Percentiles rank a stretch among this genome's conserved stretches.
Evolutionary conservation across 169 alveolate species (phyloP).

Genomic region (Toxoplasma gondii): DNA sequence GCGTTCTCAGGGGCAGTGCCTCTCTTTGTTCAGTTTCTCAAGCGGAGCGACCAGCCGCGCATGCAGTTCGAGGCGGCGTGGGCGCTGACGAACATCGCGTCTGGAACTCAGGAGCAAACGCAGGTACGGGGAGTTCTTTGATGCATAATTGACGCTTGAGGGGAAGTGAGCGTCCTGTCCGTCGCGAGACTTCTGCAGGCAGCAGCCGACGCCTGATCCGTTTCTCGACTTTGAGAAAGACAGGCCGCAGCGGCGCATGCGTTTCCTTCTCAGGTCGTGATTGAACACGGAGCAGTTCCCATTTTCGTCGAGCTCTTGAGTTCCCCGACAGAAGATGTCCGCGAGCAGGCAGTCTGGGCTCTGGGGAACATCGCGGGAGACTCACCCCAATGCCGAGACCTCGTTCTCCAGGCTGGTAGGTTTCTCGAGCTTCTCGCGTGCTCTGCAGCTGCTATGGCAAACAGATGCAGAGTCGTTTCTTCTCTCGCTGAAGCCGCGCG

Average conservation of each 20-base stretch:
- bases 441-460: too few relatives aligned
- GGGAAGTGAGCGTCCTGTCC: background rate
- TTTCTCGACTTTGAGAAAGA: too few relatives aligned
- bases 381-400: constrained; percentile 93
- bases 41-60: constrained; percentile 89
- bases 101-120: constrained; percentile 96
- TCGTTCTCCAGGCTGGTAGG: constrained; percentile 66
- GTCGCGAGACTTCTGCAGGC: background rate
- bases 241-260: too few relatives aligned
- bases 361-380: constrained; percentile 99
- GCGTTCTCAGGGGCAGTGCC: constrained; percentile 97
- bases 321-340: constrained; percentile 93
- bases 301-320: constrained; percentile 76
- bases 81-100: constrained; percentile 95
- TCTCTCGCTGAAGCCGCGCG: too few relatives aligned
- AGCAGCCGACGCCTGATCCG: too few relatives aligned
- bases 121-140: background rate
- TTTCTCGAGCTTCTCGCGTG: too few relatives aligned
- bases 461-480: too few relatives aligned
- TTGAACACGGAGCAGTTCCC: constrained; percentile 64
- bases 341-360: constrained; percentile 98
- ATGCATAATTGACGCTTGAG: background rate
- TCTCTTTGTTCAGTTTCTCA: constrained; percentile 87
- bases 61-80: constrained; percentile 93
- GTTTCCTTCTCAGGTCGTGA: constrained; percentile 39